Evolutionary conservation across 176 grass and related monocot species (phyloP), one percentile per base, ranked within the genome.

Genomic region (Tuctoria greenei): DNA sequence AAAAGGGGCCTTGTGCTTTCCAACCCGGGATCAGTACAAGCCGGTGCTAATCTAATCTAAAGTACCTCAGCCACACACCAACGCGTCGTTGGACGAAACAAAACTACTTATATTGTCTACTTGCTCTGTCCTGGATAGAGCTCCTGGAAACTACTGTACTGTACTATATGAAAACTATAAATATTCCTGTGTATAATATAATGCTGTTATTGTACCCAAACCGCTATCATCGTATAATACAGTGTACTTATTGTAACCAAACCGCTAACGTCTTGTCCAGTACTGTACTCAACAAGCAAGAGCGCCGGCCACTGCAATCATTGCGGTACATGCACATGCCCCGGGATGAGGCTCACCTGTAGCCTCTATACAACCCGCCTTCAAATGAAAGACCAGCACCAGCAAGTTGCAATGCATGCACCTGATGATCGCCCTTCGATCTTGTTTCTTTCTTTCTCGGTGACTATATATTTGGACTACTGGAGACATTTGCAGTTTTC

Each of bases 251-350:
- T 50, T 50, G 4, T 17, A 50, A 50, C 46, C 16, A 58, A 68
- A 42, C 18, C 49, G 18, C 62, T 68, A 8, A 61, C 3, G 26
- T 56, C 6, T 57, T 72, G 78, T 31, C 11, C 8, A 63, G 43
- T 74, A 66, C 34, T 42, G 31, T 31, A 3, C 31, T 31, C 31
- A 31, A 31, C 69, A 20, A 51, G 47, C 15, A 11, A 44, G 26
- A 21, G 38, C 34, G 50, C 54, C 59, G 67, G 66, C 50, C 25
- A 8, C 25, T 57, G 69, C 76, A 67, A 80, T 85, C 35, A 74
- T 85, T 80, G 61, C 7, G 76, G 76, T 85, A 41, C 69, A 85
- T 85, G 83, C 76, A 85, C 76, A 85, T 85, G 76, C 76, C 76
- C 61, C 61, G 31, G 52, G 15, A 20, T 42, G 63, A 57, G 75